phyloP scores from a whole-genome alignment of 129 eudicot species.

The Pittosporum tobira region DNA sequence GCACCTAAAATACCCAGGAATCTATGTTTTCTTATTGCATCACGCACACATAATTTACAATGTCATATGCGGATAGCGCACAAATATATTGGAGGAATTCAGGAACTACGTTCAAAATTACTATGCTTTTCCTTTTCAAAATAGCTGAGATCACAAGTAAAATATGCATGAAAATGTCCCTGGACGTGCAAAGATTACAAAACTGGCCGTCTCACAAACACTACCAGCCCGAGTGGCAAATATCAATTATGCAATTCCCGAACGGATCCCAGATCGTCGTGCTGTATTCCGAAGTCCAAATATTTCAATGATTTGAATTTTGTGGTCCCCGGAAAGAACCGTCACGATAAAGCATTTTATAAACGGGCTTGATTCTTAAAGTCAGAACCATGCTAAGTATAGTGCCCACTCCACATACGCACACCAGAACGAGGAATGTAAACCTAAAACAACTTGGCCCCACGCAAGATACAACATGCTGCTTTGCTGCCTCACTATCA shows the following conservation, averaged over 20 bases:
- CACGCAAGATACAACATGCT: constrained; percentile 32
- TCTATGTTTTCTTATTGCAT: neutral
- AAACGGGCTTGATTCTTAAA: constrained; percentile 42
- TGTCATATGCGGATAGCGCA: neutral
- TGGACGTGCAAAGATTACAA: neutral
- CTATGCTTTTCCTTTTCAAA: no score
- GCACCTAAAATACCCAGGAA: neutral
- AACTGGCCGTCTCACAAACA: neutral
- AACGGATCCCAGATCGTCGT: neutral
- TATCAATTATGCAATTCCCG: neutral
- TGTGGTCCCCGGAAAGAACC: constrained; percentile 40
- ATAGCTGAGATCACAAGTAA: neutral
- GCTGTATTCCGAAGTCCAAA: neutral
- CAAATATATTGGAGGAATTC: neutral
- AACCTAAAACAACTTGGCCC: constrained; percentile 56
- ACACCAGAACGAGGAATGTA: constrained; percentile 45
- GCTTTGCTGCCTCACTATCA: constrained; percentile 50
- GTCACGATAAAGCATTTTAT: constrained; percentile 48
- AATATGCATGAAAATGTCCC: neutral
- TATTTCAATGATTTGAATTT: constrained; percentile 19
- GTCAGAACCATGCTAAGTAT: constrained; percentile 43
- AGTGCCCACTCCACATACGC: constrained; percentile 37
- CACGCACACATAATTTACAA: neutral
- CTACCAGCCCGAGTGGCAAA: neutral
- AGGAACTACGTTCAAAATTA: neutral